Evolutionary conservation across 164 flowering plant genomes (phyloP).

Genomic region (Brasenia schreberi): DNA sequence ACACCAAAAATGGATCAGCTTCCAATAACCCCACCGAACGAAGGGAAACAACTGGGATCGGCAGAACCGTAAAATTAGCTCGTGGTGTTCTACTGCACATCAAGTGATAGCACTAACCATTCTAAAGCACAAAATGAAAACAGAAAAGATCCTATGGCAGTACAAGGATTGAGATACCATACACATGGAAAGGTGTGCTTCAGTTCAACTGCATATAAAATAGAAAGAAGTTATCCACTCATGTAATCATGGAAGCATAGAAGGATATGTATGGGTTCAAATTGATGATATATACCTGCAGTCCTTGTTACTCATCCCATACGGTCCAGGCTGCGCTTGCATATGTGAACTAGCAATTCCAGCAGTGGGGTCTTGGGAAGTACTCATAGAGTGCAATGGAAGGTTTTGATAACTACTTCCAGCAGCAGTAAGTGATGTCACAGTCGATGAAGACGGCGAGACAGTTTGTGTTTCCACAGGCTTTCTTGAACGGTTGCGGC

Average conservation of each 20-base stretch:
- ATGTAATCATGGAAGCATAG: not conserved
- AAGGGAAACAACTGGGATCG: not conserved
- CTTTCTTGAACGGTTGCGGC: slow-evolving; percentile 93
- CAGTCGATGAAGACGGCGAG: slow-evolving; percentile 49
- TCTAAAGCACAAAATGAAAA: no score
- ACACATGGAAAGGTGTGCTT: no score
- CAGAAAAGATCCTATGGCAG: no score
- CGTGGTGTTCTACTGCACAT: not conserved
- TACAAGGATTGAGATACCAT: no score
- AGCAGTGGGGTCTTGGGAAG: slow-evolving; percentile 22
- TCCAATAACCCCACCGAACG: not conserved
- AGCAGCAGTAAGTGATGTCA: slow-evolving; percentile 24
- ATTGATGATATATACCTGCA: slow-evolving; percentile 35
- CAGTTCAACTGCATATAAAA: not conserved
- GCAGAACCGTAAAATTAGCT: not conserved
- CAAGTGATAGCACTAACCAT: not conserved
- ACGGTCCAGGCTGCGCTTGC: slow-evolving; percentile 46
- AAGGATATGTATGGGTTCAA: not conserved
- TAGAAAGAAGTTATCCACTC: not conserved
- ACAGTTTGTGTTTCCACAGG: slow-evolving; percentile 81
- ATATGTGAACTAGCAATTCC: slow-evolving; percentile 38
- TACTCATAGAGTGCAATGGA: slow-evolving; percentile 31
- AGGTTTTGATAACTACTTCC: slow-evolving; percentile 28
- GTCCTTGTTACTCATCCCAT: slow-evolving; percentile 53
- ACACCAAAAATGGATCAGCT: not conserved